Percentiles rank a stretch among this genome's conserved stretches.
Conservation (phyloP, 1,284 basidiomycete species). For the Cutaneotrichosporon dermatis region DNA sequence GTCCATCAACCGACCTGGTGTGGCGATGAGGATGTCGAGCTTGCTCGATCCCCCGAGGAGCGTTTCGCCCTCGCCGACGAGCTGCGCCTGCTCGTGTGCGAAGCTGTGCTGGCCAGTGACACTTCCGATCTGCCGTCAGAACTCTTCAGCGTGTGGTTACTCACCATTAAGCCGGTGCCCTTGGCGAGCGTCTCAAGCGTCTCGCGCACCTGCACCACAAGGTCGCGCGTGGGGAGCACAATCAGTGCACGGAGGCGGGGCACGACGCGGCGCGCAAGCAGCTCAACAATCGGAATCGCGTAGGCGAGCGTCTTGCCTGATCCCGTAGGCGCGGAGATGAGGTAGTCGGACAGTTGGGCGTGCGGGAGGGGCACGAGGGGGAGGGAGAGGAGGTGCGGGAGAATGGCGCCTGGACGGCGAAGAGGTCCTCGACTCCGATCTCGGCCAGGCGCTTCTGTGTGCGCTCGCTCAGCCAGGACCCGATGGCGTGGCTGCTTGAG, state of each 20-base stretch:
- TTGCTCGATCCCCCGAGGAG: conserved; percentile 66
- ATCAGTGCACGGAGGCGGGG: conserved; percentile 83
- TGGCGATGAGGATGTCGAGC: conserved; percentile 91
- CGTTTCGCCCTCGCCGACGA: conserved; percentile 37
- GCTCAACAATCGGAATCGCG: conserved; percentile 85
- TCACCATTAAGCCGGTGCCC: conserved; percentile 79
- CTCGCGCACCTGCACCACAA: conserved; percentile 89
- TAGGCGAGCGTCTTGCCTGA: conserved; percentile 97
- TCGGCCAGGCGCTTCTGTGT: conserved; percentile 64
- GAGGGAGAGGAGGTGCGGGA: conserved; percentile 38
- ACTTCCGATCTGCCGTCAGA: conserved; percentile 40
- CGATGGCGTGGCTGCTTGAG: conserved; percentile 47
- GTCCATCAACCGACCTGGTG: conserved; percentile 90
- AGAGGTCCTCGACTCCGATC: conserved; percentile 72
- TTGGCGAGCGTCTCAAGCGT: conserved; percentile 80
- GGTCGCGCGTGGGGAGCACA: conserved; percentile 88
- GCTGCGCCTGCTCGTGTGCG: conserved; percentile 42
- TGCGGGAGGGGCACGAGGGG: conserved; percentile 62
- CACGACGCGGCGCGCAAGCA: conserved; percentile 66
- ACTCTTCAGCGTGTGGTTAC: too few species aligned
- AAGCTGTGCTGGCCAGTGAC: conserved; percentile 49
- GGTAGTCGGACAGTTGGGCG: conserved; percentile 71
- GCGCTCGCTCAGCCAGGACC: conserved; percentile 51
- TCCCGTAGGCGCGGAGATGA: conserved; percentile 96
- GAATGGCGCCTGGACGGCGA: conserved; percentile 57